Conservation (phyloP, 805 yeast species). For the Ascoidea tarda region DNA sequence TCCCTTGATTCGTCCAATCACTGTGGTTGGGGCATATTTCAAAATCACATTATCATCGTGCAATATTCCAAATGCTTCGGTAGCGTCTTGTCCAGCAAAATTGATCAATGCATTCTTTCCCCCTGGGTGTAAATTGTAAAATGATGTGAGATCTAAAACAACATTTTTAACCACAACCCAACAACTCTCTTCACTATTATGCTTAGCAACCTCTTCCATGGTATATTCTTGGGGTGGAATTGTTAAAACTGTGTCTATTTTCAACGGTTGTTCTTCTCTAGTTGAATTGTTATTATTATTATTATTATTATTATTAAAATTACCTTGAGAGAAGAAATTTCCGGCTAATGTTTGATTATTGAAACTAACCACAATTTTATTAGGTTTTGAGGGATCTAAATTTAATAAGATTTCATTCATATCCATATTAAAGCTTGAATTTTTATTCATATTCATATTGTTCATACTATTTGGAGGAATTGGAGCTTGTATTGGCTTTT, state of each 20-base stretch:
- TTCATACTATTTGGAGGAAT: no score
- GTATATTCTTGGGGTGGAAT: background rate
- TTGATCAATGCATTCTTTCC: background rate
- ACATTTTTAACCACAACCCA: background rate
- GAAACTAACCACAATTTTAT: constrained; percentile 20
- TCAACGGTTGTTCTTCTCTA: background rate
- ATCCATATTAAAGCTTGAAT: no score
- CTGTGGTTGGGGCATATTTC: background rate
- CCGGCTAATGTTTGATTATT: constrained; percentile 2
- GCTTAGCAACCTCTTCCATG: background rate
- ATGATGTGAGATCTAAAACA: background rate
- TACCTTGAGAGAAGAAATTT: background rate
- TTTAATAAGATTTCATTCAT: constrained; percentile 28
- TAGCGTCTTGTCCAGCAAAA: background rate
- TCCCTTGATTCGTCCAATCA: background rate
- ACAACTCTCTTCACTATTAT: background rate
- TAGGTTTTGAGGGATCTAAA: constrained; percentile 24
- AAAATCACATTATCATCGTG: background rate
- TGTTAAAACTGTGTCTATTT: background rate
- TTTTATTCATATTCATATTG: no score
- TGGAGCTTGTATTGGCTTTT: no score
- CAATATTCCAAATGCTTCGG: background rate
- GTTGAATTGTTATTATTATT: background rate
- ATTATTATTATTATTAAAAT: no score
- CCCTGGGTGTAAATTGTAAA: background rate